phyloP scores from a whole-genome alignment of 495 filamentous ascomycete species.

The Podospora anserina region DNA sequence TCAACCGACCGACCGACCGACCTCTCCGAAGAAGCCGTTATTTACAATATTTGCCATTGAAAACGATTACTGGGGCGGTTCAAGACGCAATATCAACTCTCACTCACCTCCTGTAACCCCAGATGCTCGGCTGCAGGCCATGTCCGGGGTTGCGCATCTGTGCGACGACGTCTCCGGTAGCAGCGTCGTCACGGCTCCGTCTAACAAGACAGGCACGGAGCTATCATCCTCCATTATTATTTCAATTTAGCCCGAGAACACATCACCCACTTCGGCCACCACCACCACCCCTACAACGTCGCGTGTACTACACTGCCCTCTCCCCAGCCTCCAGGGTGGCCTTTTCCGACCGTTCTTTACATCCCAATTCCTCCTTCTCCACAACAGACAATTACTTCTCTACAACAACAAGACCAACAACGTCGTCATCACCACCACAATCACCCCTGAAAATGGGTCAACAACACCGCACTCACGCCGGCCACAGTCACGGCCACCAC shows the following conservation, averaged over 20 bases:
- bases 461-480: constrained; percentile 17
- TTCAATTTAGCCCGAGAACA: constrained; percentile 32
- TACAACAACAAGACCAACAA: neutral
- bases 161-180: constrained; percentile 26
- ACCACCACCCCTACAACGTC: constrained; percentile 15
- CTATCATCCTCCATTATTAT: constrained; percentile 18
- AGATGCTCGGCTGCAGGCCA: constrained; percentile 16
- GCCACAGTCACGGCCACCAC: constrained; percentile 51
- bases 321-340: constrained; percentile 23
- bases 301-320: constrained; percentile 32
- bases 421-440: constrained; percentile 1
- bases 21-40: neutral
- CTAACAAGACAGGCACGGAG: constrained; percentile 22
- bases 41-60: neutral
- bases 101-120: no score
- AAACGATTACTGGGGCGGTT: no score
- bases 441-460: neutral
- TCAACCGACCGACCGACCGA: neutral
- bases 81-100: neutral
- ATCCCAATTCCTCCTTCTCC: constrained; percentile 2
- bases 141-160: constrained; percentile 32
- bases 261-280: constrained; percentile 23
- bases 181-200: constrained; percentile 20
- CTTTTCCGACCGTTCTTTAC: constrained; percentile 25
- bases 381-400: neutral